Conservation (phyloP, 2,329 filamentous ascomycete genomes). For the Beauveria sp. region DNA sequence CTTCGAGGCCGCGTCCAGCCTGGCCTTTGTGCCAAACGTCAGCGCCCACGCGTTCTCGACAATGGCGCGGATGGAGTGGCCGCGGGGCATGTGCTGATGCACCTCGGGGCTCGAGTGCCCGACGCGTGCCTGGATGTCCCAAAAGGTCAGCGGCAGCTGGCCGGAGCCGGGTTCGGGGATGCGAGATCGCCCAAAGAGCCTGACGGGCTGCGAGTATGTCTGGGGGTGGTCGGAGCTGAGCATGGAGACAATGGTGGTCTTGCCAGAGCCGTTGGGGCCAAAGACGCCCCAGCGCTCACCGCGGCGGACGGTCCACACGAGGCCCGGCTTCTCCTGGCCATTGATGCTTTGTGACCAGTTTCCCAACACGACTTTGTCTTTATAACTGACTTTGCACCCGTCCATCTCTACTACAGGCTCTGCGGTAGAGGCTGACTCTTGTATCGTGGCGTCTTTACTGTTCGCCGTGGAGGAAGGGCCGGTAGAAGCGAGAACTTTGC, state of each 20-base stretch:
- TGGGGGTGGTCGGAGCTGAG: conserved; percentile 96
- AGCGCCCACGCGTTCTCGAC: conserved; percentile 86
- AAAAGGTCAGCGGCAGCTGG: conserved; percentile 71
- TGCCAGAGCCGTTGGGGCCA: conserved; percentile 89
- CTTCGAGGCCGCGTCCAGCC: conserved; percentile 48
- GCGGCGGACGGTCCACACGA: conserved; percentile 75
- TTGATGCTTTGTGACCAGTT: conserved; percentile 59
- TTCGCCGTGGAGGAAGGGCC: conserved; percentile 7
- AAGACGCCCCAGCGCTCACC: conserved; percentile 90
- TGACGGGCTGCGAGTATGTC: conserved; percentile 81
- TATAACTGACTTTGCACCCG: conserved; percentile 75
- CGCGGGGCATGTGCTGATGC: conserved; percentile 82
- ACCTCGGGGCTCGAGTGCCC: conserved; percentile 93
- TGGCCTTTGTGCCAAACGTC: conserved; percentile 68
- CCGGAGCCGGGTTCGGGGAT: conserved; percentile 63
- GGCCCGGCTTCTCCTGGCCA: conserved; percentile 47
- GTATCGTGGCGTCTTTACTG: conserved; percentile 1
- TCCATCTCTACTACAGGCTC: conserved; percentile 80
- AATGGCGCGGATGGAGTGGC: conserved; percentile 63
- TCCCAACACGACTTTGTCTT: conserved; percentile 67
- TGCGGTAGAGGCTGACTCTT: conserved; percentile 30
- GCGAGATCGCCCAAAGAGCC: conserved; percentile 74
- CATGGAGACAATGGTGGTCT: conserved; percentile 87
- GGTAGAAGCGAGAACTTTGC: conserved; percentile 31
- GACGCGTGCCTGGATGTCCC: conserved; percentile 83